A percentile compares a stretch with the other conserved stretches of the same genome.
Conservation (phyloP, 345 rosid species). For the Gossypium herbaceum region DNA sequence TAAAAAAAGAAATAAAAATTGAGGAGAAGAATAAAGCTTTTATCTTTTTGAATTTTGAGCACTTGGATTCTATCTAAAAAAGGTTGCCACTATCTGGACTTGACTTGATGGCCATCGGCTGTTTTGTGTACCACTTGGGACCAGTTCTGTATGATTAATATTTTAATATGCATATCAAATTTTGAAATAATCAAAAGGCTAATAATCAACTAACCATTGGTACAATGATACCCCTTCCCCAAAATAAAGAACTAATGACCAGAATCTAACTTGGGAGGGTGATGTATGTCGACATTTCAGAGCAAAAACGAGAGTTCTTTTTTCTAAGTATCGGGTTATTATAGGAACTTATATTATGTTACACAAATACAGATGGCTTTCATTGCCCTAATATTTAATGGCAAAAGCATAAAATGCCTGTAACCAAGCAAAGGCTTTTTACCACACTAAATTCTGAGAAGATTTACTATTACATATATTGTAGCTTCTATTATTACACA, state of each 20-base stretch:
- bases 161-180: too few relatives aligned
- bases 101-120: background rate
- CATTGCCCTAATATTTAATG: background rate
- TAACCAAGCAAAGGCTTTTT: conserved; percentile 8
- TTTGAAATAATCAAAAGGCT: too few relatives aligned
- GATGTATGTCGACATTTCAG: background rate
- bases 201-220: too few relatives aligned
- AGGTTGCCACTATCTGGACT: background rate
- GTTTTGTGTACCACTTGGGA: background rate
- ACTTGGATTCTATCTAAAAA: background rate
- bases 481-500: conserved; percentile 4
- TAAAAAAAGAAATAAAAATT: too few relatives aligned
- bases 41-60: background rate
- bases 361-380: conserved; percentile 2
- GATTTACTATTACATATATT: background rate
- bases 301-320: background rate
- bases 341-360: conserved; percentile 12
- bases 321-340: background rate
- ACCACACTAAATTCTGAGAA: background rate
- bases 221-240: too few relatives aligned
- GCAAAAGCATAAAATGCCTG: background rate
- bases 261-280: too few relatives aligned
- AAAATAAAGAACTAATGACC: too few relatives aligned
- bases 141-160: background rate
- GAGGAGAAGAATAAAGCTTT: background rate